Conservation (phyloP, 2,329 filamentous ascomycete species). For the Ceratocystis smalleyi region DNA sequence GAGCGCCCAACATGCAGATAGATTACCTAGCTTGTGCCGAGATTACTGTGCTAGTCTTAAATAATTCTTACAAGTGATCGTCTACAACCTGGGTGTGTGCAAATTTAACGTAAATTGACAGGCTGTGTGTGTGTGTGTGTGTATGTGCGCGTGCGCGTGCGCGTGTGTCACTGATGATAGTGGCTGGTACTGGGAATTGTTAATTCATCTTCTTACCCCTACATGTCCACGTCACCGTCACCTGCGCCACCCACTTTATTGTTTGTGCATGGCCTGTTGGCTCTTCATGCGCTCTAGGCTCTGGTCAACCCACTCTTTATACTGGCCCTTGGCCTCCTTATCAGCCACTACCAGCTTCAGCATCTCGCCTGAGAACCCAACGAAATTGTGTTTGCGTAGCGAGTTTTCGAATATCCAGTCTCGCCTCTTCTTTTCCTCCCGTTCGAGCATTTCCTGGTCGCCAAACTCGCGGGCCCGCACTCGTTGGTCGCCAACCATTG, state of each 20-base stretch:
- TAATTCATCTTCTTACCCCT: neutral
- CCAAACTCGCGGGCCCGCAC: constrained; percentile 64
- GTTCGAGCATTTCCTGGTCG: constrained; percentile 59
- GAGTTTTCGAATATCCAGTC: constrained; percentile 95
- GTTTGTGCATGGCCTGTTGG: constrained; percentile 24
- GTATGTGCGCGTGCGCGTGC: no score
- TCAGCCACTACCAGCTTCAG: constrained; percentile 66
- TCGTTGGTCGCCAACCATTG: constrained; percentile 74
- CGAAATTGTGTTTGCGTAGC: constrained; percentile 82
- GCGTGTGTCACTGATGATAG: neutral
- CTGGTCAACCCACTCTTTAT: constrained; percentile 54
- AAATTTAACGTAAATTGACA: no score
- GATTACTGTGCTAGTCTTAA: neutral
- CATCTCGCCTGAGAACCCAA: constrained; percentile 83
- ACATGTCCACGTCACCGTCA: constrained; percentile 31
- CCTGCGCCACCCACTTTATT: constrained; percentile 24
- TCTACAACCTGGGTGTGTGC: no score
- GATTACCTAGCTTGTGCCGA: no score
- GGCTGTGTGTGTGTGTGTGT: neutral
- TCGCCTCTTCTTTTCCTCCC: constrained; percentile 68
- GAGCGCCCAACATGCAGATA: neutral
- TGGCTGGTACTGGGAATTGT: neutral
- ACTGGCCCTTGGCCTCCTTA: constrained; percentile 53
- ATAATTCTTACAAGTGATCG: no score
- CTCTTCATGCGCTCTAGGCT: constrained; percentile 41